A percentile compares a stretch with the other conserved stretches of the same genome.
Conservation (phyloP, 2,329 filamentous ascomycete species). For the Diaporthe vaccinii region DNA sequence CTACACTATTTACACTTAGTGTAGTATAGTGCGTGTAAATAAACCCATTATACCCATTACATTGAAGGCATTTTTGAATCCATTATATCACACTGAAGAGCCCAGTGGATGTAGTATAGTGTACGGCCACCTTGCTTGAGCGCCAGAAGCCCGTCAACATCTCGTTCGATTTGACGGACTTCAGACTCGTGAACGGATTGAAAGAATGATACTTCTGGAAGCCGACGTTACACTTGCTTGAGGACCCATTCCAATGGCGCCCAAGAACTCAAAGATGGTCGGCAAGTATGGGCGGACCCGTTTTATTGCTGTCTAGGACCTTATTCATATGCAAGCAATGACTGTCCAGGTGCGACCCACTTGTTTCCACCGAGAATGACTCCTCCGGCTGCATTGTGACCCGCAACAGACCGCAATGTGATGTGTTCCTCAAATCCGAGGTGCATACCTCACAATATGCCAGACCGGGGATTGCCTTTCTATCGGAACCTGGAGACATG, state of each 20-base stretch:
- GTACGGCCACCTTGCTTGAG: no score
- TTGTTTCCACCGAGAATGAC: neutral
- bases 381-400: neutral
- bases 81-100: no score
- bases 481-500: neutral
- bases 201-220: neutral
- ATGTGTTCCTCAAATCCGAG: neutral
- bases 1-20: no score
- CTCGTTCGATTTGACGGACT: neutral
- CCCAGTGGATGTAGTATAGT: no score
- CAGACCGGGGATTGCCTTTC: neutral
- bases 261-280: neutral
- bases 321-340: conserved; percentile 23
- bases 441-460: neutral
- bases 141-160: neutral
- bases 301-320: neutral
- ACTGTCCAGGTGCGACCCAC: neutral
- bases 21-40: no score
- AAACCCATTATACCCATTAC: no score
- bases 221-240: neutral
- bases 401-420: neutral
- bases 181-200: neutral
- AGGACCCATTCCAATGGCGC: neutral
- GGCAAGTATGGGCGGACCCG: neutral
- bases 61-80: no score